These are phyloP conservation scores for Trichoderma sp. DNA, from an alignment of 2,329 filamentous ascomycete genomes.

Conservation along the genomic window DNA sequence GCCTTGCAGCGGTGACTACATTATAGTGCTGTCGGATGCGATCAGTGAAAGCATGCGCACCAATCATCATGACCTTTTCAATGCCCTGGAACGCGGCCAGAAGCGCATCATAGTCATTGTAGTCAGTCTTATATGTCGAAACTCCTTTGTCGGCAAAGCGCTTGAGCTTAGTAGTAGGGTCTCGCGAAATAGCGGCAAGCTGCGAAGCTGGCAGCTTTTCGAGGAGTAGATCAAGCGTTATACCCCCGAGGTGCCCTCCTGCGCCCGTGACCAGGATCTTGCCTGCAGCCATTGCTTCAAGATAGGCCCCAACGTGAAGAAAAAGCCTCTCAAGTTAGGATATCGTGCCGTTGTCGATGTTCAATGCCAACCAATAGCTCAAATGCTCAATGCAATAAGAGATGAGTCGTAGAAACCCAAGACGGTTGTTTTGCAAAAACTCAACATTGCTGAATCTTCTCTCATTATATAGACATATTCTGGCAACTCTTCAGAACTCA, in stretches of 20 bases:
- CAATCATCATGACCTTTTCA: neutral
- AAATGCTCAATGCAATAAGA: neutral
- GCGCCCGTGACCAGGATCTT: neutral
- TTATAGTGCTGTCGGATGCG: constrained; percentile 7
- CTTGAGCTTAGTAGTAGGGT: neutral
- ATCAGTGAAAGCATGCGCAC: neutral
- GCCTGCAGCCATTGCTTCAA: neutral
- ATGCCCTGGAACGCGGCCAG: neutral
- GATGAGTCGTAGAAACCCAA: neutral
- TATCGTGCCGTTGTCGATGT: neutral
- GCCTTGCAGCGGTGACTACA: neutral
- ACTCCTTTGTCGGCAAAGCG: neutral
- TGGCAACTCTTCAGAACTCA: neutral
- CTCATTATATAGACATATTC: neutral
- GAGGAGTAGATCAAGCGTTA: neutral
- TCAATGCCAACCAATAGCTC: neutral
- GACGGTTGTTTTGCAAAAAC: neutral
- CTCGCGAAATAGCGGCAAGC: neutral
- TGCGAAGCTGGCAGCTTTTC: neutral
- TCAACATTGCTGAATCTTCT: neutral
- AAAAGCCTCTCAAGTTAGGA: too few species aligned
- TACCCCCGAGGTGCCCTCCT: neutral
- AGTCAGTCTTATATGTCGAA: neutral
- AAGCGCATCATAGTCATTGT: neutral
- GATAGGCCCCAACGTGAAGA: neutral